Percentiles rank a stretch among this genome's conserved stretches.
These are phyloP conservation scores for Dothistroma pini DNA, from an alignment of 2,329 filamentous ascomycete genomes.

Conservation along the genomic window DNA sequence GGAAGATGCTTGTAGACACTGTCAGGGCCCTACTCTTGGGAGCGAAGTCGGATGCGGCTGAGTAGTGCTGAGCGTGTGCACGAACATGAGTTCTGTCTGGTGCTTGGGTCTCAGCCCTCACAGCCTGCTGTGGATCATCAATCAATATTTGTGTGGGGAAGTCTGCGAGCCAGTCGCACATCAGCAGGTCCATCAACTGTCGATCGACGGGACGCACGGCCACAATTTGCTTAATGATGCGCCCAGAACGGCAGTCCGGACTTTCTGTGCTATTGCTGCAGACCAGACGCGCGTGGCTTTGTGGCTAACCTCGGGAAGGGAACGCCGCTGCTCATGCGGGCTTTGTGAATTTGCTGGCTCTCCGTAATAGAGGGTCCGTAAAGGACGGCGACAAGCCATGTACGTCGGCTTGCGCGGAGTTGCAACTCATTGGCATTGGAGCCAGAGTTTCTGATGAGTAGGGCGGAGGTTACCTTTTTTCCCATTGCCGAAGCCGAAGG, in stretches of 20 bases:
- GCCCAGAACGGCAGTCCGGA: neutral
- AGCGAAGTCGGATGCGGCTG: neutral
- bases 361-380: neutral
- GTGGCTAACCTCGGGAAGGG: neutral
- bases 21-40: neutral
- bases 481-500: neutral
- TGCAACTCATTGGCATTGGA: neutral
- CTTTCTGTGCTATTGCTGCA: neutral
- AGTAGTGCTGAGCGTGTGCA: neutral
- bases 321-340: neutral
- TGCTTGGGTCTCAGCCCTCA: neutral
- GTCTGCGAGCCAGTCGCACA: neutral
- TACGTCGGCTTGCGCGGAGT: neutral
- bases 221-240: neutral
- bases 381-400: neutral
- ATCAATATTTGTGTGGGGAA: constrained; percentile 1
- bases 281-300: neutral
- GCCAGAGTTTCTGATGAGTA: neutral
- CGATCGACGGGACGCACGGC: neutral
- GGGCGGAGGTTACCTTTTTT: neutral
- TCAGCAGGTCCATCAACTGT: neutral
- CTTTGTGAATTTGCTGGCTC: neutral
- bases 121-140: neutral
- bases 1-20: neutral
- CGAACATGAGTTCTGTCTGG: neutral